Evolutionary conservation across 805 yeast species (phyloP).

Genomic region (Cyberlindnera nakhonratchasimensis): DNA sequence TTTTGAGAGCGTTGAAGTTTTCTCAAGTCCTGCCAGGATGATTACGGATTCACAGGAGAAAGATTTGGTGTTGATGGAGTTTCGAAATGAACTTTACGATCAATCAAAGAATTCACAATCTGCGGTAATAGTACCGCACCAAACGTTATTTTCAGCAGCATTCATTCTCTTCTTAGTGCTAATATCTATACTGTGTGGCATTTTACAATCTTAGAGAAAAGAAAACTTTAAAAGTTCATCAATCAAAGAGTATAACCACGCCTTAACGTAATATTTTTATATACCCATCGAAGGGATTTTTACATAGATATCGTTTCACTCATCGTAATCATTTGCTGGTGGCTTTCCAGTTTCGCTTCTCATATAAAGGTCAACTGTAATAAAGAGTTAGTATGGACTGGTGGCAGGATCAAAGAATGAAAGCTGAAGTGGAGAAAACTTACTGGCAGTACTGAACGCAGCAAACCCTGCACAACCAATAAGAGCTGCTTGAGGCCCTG

Average conservation of each 20-base stretch:
- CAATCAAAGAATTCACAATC: too few relatives aligned
- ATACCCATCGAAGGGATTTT: too few relatives aligned
- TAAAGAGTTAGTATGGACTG: slow-evolving; percentile 1
- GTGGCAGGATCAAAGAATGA: background rate
- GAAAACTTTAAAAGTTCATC: background rate
- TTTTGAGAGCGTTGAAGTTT: background rate
- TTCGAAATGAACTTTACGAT: slow-evolving; percentile 1
- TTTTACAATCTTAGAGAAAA: background rate
- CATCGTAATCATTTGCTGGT: slow-evolving; percentile 84
- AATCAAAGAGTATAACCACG: too few relatives aligned
- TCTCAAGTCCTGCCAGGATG: background rate
- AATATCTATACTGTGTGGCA: slow-evolving; percentile 2
- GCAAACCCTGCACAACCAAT: slow-evolving; percentile 98
- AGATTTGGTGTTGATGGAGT: slow-evolving; percentile 4
- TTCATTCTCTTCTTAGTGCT: background rate
- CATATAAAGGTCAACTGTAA: slow-evolving; percentile 67
- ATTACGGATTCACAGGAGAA: slow-evolving; percentile 4
- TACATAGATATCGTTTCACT: slow-evolving; percentile 31
- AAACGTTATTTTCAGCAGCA: background rate
- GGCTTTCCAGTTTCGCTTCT: slow-evolving; percentile 80
- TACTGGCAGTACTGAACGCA: slow-evolving; percentile 78
- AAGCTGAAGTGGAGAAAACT: background rate
- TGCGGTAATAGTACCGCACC: too few relatives aligned
- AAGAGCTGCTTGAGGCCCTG: slow-evolving; percentile 90
- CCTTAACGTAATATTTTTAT: too few relatives aligned